These are phyloP conservation scores for Zoysia pacifica DNA, from an alignment of 176 grass and related monocot species.

Conservation along the genomic window DNA sequence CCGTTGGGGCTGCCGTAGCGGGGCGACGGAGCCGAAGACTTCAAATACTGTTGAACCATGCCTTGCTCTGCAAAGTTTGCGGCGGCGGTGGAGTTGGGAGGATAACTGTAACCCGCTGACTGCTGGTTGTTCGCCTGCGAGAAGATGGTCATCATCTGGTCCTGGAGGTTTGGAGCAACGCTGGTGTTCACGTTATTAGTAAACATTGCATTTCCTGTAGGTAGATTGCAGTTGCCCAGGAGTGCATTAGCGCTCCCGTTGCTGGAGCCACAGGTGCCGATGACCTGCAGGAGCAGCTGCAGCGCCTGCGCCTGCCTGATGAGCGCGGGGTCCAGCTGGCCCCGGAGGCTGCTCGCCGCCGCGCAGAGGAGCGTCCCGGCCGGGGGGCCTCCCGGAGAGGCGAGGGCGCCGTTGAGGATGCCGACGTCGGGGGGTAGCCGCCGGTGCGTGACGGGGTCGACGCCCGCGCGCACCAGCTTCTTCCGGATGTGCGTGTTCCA, in stretches of 20 bases:
- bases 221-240: constrained; percentile 4
- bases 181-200: not conserved
- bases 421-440: constrained; percentile 33
- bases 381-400: not conserved
- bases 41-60: not conserved
- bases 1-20: not conserved
- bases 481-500: constrained; percentile 72
- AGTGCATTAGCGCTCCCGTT: not conserved
- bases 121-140: constrained; percentile 1
- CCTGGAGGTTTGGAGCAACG: constrained; percentile 8
- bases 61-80: constrained; percentile 17
- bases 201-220: constrained; percentile 9
- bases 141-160: constrained; percentile 35
- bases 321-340: not conserved
- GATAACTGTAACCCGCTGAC: not conserved
- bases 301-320: constrained; percentile 40
- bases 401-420: not conserved
- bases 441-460: constrained; percentile 73
- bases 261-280: not conserved
- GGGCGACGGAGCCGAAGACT: not conserved
- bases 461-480: constrained; percentile 60
- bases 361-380: constrained; percentile 27
- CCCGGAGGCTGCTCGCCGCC: constrained; percentile 24
- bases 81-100: too few species aligned
- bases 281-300: constrained; percentile 43